Percentiles rank a stretch among this genome's conserved stretches.
phyloP scores from a whole-genome alignment of 2,329 filamentous ascomycete species.

The Talaromyces funiculosus region DNA sequence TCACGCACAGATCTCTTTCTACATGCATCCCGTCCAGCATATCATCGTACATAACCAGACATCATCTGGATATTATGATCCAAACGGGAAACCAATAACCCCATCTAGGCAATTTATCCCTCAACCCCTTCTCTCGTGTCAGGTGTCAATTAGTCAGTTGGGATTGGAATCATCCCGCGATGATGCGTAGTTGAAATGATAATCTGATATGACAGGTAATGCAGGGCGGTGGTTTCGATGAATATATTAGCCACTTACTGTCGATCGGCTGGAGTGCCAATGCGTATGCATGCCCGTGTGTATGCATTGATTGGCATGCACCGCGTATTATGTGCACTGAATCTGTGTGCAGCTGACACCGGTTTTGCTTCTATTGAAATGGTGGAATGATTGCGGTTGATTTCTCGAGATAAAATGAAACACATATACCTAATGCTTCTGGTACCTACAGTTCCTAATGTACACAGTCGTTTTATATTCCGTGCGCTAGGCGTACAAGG shows the following conservation, averaged over 20 bases:
- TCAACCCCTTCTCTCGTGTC: neutral
- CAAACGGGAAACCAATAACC: neutral
- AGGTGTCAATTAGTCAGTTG: neutral
- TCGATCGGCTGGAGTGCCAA: neutral
- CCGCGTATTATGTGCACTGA: too few relatives aligned
- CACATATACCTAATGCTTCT: too few relatives aligned
- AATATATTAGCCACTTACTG: neutral
- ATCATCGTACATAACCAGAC: neutral
- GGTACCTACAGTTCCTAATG: too few relatives aligned
- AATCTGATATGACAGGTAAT: neutral
- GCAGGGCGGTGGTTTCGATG: neutral
- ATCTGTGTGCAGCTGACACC: neutral
- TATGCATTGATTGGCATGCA: neutral
- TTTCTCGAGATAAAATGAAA: too few relatives aligned
- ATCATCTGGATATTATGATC: neutral
- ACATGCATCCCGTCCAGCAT: neutral
- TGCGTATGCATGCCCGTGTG: neutral
- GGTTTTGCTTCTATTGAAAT: too few relatives aligned
- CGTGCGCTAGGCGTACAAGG: too few relatives aligned
- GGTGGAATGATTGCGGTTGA: too few relatives aligned
- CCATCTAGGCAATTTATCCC: neutral
- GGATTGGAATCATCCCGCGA: neutral
- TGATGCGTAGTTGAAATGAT: neutral
- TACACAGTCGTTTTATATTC: too few relatives aligned
- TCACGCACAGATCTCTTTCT: neutral